phyloP scores from a whole-genome alignment of 352 stramenopile species.

The Globisporangium polare region DNA sequence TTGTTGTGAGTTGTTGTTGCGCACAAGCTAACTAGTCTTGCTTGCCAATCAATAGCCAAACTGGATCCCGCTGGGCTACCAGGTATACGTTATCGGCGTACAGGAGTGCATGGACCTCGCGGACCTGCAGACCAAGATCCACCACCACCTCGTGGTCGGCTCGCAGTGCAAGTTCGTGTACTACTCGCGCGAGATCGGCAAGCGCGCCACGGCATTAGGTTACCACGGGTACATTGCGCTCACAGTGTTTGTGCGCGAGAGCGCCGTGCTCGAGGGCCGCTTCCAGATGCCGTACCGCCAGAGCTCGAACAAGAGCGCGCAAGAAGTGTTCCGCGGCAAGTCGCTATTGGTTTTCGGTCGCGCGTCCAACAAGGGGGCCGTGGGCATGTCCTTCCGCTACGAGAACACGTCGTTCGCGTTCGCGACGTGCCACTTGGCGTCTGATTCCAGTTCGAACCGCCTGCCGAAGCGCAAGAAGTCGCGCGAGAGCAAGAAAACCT shows the following conservation, averaged over 20 bases:
- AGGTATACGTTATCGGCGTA: constrained; percentile 21
- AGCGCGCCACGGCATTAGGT: constrained; percentile 63
- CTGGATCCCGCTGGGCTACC: constrained; percentile 58
- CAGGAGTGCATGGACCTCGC: constrained; percentile 84
- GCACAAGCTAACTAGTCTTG: background rate
- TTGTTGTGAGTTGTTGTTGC: background rate
- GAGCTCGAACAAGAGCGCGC: constrained; percentile 49
- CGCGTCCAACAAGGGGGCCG: constrained; percentile 67
- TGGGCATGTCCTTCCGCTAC: constrained; percentile 58
- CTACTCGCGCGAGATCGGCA: constrained; percentile 82
- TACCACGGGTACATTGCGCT: constrained; percentile 89
- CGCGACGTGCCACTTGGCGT: constrained; percentile 81
- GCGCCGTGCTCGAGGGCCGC: constrained; percentile 48
- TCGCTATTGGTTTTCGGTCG: constrained; percentile 74
- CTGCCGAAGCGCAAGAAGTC: constrained; percentile 24
- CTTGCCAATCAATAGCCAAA: constrained; percentile 12
- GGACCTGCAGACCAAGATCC: constrained; percentile 64
- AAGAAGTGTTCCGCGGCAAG: constrained; percentile 77
- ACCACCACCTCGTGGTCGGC: constrained; percentile 48
- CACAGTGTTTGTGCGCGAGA: constrained; percentile 74
- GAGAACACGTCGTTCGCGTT: constrained; percentile 63
- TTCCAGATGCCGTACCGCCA: constrained; percentile 66
- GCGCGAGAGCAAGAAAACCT: constrained; percentile 8
- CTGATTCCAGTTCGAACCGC: constrained; percentile 66
- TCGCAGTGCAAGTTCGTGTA: constrained; percentile 64